A percentile compares a stretch with the other conserved stretches of the same genome.
phyloP scores from a whole-genome alignment of 129 eudicot genomes.

The Flaveria ramosissima region DNA sequence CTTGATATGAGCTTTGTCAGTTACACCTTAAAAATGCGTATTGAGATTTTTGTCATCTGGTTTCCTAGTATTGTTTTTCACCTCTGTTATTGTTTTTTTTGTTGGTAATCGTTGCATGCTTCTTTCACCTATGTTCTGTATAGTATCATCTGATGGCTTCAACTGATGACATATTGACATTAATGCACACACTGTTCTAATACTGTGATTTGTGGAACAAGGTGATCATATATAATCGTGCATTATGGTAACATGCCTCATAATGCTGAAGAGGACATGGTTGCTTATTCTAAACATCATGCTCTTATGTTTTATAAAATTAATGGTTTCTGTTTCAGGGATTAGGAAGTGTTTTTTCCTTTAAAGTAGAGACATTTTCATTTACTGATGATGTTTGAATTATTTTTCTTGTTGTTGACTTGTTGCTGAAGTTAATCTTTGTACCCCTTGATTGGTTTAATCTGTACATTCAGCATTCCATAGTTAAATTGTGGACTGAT shows the following conservation, averaged over 20 bases:
- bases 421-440: neutral
- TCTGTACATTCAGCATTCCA: neutral
- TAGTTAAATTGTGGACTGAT: neutral
- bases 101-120: neutral
- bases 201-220: neutral
- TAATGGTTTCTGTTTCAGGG: neutral
- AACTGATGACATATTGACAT: neutral
- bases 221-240: slow-evolving; percentile 9
- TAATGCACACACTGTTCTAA: neutral
- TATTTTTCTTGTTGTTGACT: neutral
- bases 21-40: neutral
- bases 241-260: too few species aligned
- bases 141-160: neutral
- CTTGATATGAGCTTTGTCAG: neutral
- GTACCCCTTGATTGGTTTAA: neutral
- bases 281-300: slow-evolving; percentile 12
- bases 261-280: neutral
- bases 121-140: neutral
- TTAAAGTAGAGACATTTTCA: neutral
- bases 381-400: neutral
- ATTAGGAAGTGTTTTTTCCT: neutral
- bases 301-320: neutral
- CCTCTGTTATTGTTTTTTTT: neutral
- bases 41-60: slow-evolving; percentile 2
- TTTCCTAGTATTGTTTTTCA: neutral